phyloP scores from a whole-genome alignment of 2,329 filamentous ascomycete species.

The Chrysosporium keratinophilum region DNA sequence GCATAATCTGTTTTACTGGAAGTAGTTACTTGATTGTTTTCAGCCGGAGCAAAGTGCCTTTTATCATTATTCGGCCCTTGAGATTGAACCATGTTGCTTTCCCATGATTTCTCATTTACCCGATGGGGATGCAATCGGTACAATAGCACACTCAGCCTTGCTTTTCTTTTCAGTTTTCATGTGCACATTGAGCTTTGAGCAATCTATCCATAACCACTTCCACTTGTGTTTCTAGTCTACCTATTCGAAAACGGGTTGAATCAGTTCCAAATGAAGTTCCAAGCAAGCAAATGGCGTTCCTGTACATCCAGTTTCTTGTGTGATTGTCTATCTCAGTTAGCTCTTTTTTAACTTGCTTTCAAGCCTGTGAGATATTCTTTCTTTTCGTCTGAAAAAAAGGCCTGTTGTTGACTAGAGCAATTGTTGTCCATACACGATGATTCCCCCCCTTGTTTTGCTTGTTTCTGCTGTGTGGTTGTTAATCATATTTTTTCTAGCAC shows the following conservation, averaged over 20 bases:
- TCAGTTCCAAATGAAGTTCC: neutral
- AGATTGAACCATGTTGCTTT: no score
- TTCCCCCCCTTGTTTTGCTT: neutral
- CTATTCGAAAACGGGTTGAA: neutral
- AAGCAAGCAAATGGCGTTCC: slow-evolving; percentile 1
- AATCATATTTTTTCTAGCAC: neutral
- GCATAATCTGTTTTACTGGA: no score
- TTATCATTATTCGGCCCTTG: no score
- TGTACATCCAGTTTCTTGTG: neutral
- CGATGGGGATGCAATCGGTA: no score
- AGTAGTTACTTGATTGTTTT: no score
- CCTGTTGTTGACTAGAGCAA: slow-evolving; percentile 1
- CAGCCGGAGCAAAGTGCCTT: no score
- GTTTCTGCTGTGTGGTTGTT: neutral
- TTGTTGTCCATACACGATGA: neutral
- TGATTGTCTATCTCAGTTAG: neutral
- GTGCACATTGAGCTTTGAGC: neutral
- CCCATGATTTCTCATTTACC: no score
- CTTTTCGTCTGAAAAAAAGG: neutral
- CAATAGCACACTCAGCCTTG: neutral
- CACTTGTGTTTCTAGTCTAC: neutral
- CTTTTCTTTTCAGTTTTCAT: slow-evolving; percentile 19
- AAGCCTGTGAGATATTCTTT: neutral
- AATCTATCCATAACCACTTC: no score
- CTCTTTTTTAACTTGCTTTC: neutral